Evolutionary conservation across 805 yeast genomes (phyloP).

Genomic region (Zygoascus biomembranicola): DNA sequence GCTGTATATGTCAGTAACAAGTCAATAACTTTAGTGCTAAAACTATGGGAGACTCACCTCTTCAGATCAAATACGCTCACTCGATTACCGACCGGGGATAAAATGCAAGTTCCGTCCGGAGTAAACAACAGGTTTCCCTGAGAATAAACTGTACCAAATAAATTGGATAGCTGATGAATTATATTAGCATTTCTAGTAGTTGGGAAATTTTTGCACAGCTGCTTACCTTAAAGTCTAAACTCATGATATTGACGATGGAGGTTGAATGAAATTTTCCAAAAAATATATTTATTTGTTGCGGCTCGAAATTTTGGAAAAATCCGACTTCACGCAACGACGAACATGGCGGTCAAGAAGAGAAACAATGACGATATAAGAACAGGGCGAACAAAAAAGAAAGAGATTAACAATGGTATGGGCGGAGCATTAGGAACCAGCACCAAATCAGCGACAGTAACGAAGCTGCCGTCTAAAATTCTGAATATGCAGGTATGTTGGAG

Average conservation of each 20-base stretch:
- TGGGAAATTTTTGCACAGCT: not conserved
- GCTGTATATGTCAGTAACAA: conserved; percentile 5
- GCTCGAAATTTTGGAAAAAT: not conserved
- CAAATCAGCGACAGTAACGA: conserved; percentile 21
- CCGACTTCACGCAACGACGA: not conserved
- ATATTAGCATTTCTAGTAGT: conserved; percentile 3
- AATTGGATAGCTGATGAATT: conserved; percentile 57
- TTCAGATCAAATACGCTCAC: conserved; percentile 81
- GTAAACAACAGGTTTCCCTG: conserved; percentile 86
- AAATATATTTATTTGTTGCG: not conserved
- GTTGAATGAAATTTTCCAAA: not conserved
- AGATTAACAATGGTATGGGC: not conserved
- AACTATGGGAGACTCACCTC: conserved; percentile 27
- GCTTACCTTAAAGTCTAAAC: conserved; percentile 57
- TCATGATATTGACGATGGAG: conserved; percentile 39
- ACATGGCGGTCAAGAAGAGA: not conserved
- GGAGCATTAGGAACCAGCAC: not conserved
- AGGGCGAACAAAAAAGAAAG: conserved; percentile 1
- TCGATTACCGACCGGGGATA: conserved; percentile 93
- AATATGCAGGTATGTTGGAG: conserved; percentile 68
- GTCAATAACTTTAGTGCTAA: not conserved
- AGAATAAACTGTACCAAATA: conserved; percentile 89
- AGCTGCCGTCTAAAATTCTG: conserved; percentile 61
- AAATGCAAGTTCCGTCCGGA: conserved; percentile 71
- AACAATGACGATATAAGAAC: not conserved